Percentiles rank a stretch among this genome's conserved stretches.
These are phyloP conservation scores for Exophiala mesophila DNA, from an alignment of 2,329 filamentous ascomycete genomes.

Conservation along the genomic window DNA sequence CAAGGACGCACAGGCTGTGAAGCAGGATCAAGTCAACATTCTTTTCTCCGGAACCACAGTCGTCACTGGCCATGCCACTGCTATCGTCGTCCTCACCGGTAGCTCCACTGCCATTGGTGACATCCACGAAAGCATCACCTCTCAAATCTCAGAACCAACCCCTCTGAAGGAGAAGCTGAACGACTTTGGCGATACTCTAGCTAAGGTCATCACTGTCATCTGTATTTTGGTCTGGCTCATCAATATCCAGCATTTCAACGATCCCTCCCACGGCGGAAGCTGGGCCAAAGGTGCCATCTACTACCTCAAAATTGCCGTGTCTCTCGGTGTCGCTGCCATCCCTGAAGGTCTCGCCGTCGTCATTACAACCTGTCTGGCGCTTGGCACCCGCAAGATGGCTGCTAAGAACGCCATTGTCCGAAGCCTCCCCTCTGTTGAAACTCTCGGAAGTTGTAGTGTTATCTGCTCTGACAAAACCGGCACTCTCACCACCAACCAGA, in stretches of 20 bases:
- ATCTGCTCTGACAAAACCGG: slow-evolving; percentile 99
- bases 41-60: slow-evolving; percentile 98
- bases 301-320: slow-evolving; percentile 98
- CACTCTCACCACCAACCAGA: slow-evolving; percentile 96
- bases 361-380: slow-evolving; percentile 94
- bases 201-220: slow-evolving; percentile 97
- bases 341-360: slow-evolving; percentile 78
- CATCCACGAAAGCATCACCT: slow-evolving; percentile 97
- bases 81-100: slow-evolving; percentile 85
- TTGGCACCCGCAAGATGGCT: slow-evolving; percentile 97
- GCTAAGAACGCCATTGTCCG: slow-evolving; percentile 96
- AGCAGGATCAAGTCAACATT: slow-evolving; percentile 97
- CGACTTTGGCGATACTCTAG: slow-evolving; percentile 91
- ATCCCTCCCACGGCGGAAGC: slow-evolving; percentile 85
- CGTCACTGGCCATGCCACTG: slow-evolving; percentile 86
- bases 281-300: slow-evolving; percentile 98
- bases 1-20: slow-evolving; percentile 76
- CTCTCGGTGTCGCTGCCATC: slow-evolving; percentile 74
- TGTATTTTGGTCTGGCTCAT: slow-evolving; percentile 97
- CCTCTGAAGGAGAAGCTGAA: slow-evolving; percentile 98
- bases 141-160: slow-evolving; percentile 95
- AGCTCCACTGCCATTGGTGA: slow-evolving; percentile 91
- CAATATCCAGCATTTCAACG: slow-evolving; percentile 95
- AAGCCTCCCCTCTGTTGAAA: slow-evolving; percentile 94
- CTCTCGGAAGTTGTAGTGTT: slow-evolving; percentile 95